Evolutionary conservation across 306 rosid genomes (phyloP).

Genomic region (Vigna reflexopilosa): DNA sequence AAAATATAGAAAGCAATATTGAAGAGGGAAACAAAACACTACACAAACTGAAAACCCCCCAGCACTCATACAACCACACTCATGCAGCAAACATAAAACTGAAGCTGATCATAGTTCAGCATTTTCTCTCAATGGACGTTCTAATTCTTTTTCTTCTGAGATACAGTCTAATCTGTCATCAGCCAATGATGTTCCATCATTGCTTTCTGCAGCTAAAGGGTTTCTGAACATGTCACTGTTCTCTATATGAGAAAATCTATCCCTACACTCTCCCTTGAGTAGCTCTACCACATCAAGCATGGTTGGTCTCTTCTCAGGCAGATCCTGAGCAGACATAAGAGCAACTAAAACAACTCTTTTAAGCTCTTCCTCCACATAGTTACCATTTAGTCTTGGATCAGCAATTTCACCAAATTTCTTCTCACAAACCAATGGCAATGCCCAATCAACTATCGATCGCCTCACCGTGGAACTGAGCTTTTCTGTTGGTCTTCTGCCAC

Average conservation of each 20-base stretch:
- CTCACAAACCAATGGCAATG: slow-evolving; percentile 74
- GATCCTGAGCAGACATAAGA: slow-evolving; percentile 57
- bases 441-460: slow-evolving; percentile 79
- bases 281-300: slow-evolving; percentile 83
- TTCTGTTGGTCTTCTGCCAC: slow-evolving; percentile 73
- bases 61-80: slow-evolving; percentile 38
- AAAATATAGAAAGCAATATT: too few species aligned
- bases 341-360: slow-evolving; percentile 70
- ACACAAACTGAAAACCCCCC: slow-evolving; percentile 14
- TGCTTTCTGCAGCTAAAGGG: slow-evolving; percentile 13
- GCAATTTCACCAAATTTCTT: slow-evolving; percentile 64
- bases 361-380: slow-evolving; percentile 73
- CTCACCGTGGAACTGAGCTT: slow-evolving; percentile 52
- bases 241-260: slow-evolving; percentile 61
- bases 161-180: slow-evolving; percentile 73
- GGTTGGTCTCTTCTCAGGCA: slow-evolving; percentile 75
- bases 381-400: slow-evolving; percentile 76
- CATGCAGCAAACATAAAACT: slow-evolving; percentile 7
- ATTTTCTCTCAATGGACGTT: slow-evolving; percentile 49
- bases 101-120: slow-evolving; percentile 20
- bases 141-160: slow-evolving; percentile 58
- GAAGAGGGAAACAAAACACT: neutral
- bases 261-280: slow-evolving; percentile 73
- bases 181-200: slow-evolving; percentile 43
- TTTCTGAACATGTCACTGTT: slow-evolving; percentile 52